These are phyloP conservation scores for Niveomyces coronatus DNA, from an alignment of 2,329 filamentous ascomycete genomes.

Conservation along the genomic window DNA sequence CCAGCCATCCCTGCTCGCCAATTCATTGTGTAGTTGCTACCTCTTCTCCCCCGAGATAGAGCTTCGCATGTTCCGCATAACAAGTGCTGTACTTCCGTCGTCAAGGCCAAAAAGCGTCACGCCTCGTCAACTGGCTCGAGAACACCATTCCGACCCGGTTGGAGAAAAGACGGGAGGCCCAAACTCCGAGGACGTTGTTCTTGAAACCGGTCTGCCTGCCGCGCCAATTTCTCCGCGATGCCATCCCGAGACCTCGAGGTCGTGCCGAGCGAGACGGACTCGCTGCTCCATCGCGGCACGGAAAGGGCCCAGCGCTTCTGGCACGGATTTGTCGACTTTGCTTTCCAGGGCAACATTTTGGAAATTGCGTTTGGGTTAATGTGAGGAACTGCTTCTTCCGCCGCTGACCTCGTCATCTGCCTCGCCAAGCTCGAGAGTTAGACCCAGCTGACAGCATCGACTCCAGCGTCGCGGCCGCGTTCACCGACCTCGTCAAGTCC, in stretches of 20 bases:
- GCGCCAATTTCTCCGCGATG: slow-evolving; percentile 14
- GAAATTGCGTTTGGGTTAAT: slow-evolving; percentile 69
- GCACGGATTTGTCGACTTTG: slow-evolving; percentile 61
- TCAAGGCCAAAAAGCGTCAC: no score
- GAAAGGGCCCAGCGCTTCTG: slow-evolving; percentile 41
- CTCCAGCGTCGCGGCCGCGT: slow-evolving; percentile 54
- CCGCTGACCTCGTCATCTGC: background rate
- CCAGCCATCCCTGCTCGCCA: no score
- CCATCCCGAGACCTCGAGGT: slow-evolving; percentile 27
- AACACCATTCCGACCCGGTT: no score
- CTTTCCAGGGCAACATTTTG: slow-evolving; percentile 63
- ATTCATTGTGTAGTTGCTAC: no score
- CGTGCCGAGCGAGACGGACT: slow-evolving; percentile 20
- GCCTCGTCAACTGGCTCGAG: no score
- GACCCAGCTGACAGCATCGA: background rate
- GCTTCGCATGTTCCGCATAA: no score
- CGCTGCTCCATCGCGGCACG: slow-evolving; percentile 37
- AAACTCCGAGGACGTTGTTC: no score
- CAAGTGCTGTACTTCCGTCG: no score
- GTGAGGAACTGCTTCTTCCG: slow-evolving; percentile 30
- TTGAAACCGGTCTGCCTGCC: no score
- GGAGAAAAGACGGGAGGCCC: no score
- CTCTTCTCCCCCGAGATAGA: no score
- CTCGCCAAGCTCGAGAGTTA: background rate
- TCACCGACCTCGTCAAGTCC: slow-evolving; percentile 61